phyloP scores from a whole-genome alignment of 306 rosid species.

The Astragalus membranaceus region DNA sequence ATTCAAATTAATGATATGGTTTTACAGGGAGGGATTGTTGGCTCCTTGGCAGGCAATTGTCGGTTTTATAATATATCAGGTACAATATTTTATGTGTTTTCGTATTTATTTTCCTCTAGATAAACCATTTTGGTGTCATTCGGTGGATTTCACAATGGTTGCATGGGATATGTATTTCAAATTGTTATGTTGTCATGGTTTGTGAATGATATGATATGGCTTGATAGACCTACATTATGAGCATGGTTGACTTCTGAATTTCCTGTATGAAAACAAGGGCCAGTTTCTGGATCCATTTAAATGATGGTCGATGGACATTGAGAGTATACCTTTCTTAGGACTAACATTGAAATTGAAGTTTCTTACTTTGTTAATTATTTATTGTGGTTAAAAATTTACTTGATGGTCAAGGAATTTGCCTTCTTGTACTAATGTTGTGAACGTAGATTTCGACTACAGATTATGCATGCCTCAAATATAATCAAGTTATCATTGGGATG shows the following conservation, averaged over 20 bases:
- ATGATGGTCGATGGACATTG: neutral
- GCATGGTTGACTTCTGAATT: neutral
- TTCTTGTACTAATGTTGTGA: neutral
- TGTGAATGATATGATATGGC: neutral
- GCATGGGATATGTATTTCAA: neutral
- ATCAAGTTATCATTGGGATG: neutral
- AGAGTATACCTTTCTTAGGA: neutral
- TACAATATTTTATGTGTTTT: constrained; percentile 15
- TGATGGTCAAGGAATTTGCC: neutral
- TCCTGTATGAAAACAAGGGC: neutral
- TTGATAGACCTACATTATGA: neutral
- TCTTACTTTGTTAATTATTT: neutral
- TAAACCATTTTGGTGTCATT: constrained; percentile 2
- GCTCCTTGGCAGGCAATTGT: constrained; percentile 75
- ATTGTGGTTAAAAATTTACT: neutral
- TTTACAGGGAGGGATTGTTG: constrained; percentile 77
- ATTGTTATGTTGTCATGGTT: neutral
- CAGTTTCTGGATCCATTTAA: neutral
- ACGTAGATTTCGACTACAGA: neutral
- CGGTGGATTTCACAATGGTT: constrained; percentile 7
- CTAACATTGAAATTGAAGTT: neutral
- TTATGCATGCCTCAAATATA: too few species aligned
- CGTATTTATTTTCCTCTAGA: constrained; percentile 8
- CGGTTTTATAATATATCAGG: constrained; percentile 74
- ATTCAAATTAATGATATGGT: constrained; percentile 23